These are phyloP conservation scores for Tetrahymena borealis DNA, from an alignment of 73 alveolate genomes.

Conservation along the genomic window DNA sequence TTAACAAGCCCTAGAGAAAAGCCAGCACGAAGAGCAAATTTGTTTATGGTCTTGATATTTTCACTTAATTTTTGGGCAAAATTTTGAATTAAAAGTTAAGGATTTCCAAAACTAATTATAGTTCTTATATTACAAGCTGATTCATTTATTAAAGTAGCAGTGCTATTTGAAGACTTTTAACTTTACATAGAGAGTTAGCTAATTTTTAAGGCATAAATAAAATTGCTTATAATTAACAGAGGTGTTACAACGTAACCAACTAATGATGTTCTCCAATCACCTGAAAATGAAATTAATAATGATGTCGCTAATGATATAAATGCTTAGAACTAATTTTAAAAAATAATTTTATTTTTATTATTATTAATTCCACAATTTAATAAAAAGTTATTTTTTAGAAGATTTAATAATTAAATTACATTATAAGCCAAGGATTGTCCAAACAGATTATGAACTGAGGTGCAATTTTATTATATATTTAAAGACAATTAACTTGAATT, in stretches of 20 bases:
- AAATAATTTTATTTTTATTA: too few species aligned
- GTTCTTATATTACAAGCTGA: not conserved
- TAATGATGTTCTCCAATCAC: not conserved
- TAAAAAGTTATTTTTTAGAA: slow-evolving; percentile 7
- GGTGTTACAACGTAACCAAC: not conserved
- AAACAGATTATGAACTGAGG: slow-evolving; percentile 8
- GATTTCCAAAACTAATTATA: not conserved
- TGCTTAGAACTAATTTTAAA: slow-evolving; percentile 70
- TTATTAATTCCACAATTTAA: too few species aligned
- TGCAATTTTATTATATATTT: slow-evolving; percentile 17
- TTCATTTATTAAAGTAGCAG: not conserved
- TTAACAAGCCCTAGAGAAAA: slow-evolving; percentile 29
- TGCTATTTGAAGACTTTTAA: not conserved
- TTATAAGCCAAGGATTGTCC: slow-evolving; percentile 29
- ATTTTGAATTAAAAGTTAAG: not conserved
- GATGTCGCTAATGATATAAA: too few species aligned
- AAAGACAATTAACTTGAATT: slow-evolving; percentile 25
- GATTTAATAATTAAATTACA: slow-evolving; percentile 1
- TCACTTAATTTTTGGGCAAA: slow-evolving; percentile 42
- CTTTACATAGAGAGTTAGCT: not conserved
- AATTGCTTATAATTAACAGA: not conserved
- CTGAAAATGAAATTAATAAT: not conserved
- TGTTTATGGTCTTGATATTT: slow-evolving; percentile 53
- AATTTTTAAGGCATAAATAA: not conserved
- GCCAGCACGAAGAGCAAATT: slow-evolving; percentile 39